phyloP scores from a whole-genome alignment of 2,329 filamentous ascomycete species.

The Fusarium setosum region DNA sequence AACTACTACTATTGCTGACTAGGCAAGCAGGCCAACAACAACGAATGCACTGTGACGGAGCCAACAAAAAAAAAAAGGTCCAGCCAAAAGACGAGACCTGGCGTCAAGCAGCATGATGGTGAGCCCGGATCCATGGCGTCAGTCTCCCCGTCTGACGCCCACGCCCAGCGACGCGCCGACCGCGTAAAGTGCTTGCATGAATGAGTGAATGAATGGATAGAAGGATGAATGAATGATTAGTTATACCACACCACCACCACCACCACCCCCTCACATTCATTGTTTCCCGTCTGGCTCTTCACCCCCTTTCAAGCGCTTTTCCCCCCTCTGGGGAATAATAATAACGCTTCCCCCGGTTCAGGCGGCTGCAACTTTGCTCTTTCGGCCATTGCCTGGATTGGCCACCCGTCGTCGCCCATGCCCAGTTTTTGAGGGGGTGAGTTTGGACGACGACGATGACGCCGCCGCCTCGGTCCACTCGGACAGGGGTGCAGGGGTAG shows the following conservation, averaged over 20 bases:
- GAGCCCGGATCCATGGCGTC: slow-evolving; percentile 26
- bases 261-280: not conserved
- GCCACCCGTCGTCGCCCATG: slow-evolving; percentile 5
- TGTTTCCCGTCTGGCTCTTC: not conserved
- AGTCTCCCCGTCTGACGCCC: slow-evolving; percentile 29
- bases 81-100: not conserved
- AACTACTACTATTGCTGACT: not conserved
- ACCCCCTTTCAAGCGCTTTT: slow-evolving; percentile 1
- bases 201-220: too few relatives aligned
- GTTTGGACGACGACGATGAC: too few relatives aligned
- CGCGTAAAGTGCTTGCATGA: slow-evolving; percentile 41
- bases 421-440: slow-evolving; percentile 16
- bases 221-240: too few relatives aligned
- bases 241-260: not conserved
- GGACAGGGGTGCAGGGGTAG: not conserved
- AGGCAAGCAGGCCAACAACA: not conserved
- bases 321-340: too few relatives aligned
- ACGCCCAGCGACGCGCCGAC: slow-evolving; percentile 16
- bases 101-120: not conserved
- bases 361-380: slow-evolving; percentile 1
- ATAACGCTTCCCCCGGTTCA: not conserved
- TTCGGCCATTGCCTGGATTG: slow-evolving; percentile 10
- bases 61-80: not conserved
- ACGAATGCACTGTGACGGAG: not conserved
- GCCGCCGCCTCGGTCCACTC: slow-evolving; percentile 15